Conservation (phyloP, 2,329 filamentous ascomycete genomes). For the Fusarium sp. region DNA sequence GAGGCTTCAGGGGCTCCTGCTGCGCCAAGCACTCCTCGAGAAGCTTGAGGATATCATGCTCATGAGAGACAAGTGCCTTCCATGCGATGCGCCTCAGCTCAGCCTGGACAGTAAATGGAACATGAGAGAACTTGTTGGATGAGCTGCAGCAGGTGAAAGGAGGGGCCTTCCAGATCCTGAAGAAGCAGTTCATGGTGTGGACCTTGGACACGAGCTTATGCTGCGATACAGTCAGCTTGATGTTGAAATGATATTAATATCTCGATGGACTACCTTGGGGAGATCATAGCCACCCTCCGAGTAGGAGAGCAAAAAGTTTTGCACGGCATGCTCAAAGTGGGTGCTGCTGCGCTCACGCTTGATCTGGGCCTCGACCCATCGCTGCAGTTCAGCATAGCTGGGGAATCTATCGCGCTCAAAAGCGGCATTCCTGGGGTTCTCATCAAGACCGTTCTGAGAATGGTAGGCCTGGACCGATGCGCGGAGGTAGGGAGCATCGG, state of each 20-base stretch:
- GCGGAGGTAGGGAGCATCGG: constrained; percentile 53
- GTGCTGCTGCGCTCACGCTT: constrained; percentile 46
- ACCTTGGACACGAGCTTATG: constrained; percentile 57
- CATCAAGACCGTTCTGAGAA: constrained; percentile 46
- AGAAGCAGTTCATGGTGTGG: constrained; percentile 62
- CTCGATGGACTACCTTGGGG: constrained; percentile 51
- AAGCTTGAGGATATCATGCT: constrained; percentile 54
- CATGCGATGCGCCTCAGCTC: constrained; percentile 55
- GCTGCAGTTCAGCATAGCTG: constrained; percentile 49
- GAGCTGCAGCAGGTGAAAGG: constrained; percentile 56
- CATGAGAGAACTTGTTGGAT: constrained; percentile 49
- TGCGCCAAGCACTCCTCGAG: constrained; percentile 55
- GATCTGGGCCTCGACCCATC: constrained; percentile 55
- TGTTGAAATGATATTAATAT: background rate
- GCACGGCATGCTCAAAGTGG: constrained; percentile 50
- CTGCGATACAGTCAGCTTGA: constrained; percentile 46
- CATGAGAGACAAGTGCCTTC: constrained; percentile 51
- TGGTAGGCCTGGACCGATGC: constrained; percentile 54
- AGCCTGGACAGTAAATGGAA: constrained; percentile 56
- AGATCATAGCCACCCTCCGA: constrained; percentile 50
- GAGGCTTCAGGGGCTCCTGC: constrained; percentile 51
- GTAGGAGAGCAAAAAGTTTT: constrained; percentile 54
- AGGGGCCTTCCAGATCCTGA: constrained; percentile 60
- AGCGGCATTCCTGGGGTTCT: constrained; percentile 50
- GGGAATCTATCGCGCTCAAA: constrained; percentile 54